Evolutionary conservation across 2,329 filamentous ascomycete genomes (phyloP).

Genomic region (Hyphodiscus sp.): DNA sequence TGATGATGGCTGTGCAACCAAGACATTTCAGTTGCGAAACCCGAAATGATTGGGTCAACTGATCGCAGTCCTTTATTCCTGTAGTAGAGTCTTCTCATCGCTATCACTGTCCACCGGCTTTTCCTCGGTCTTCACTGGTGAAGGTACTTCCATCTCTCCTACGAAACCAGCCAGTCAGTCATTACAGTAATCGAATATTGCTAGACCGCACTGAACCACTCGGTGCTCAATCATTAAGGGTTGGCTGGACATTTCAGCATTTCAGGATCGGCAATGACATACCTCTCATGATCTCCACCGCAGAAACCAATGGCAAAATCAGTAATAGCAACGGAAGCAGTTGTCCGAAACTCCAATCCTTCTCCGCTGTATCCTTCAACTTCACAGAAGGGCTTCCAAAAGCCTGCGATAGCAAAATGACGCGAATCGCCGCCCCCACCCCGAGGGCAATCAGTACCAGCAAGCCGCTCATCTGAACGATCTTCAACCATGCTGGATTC

Average conservation of each 20-base stretch:
- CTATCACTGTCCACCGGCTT: not conserved
- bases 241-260: no score
- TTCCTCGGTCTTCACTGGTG: not conserved
- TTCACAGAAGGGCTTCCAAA: conserved; percentile 47
- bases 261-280: conserved; percentile 23
- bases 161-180: not conserved
- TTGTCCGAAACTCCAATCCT: conserved; percentile 57
- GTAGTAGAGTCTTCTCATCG: not conserved
- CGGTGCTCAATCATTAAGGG: no score
- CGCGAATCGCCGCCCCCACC: conserved; percentile 50
- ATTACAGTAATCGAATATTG: not conserved
- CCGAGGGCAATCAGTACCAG: conserved; percentile 40
- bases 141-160: conserved; percentile 5
- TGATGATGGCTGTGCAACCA: no score
- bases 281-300: conserved; percentile 52
- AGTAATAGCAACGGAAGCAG: conserved; percentile 53
- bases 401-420: conserved; percentile 52
- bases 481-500: conserved; percentile 46
- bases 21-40: not conserved
- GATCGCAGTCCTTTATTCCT: not conserved
- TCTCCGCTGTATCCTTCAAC: conserved; percentile 47
- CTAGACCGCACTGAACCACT: conserved; percentile 4
- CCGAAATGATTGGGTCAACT: not conserved
- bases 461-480: conserved; percentile 47
- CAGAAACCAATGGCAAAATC: conserved; percentile 51